Evolutionary conservation across 2,329 filamentous ascomycete genomes (phyloP).

Genomic region (Venturia effusa): DNA sequence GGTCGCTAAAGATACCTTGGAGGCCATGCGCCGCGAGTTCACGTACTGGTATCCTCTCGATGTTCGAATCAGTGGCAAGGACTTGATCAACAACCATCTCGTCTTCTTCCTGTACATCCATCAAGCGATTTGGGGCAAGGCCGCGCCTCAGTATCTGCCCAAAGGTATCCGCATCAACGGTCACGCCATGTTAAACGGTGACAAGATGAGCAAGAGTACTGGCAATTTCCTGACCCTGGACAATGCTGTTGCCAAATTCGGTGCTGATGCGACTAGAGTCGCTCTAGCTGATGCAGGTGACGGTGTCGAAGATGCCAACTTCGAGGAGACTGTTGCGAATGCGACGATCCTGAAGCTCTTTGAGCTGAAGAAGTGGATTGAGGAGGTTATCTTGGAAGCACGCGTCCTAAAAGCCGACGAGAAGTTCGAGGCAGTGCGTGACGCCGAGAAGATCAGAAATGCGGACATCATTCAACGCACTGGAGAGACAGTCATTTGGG

Average conservation of each 20-base stretch:
- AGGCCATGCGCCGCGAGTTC: conserved; percentile 80
- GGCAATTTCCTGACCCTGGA: conserved; percentile 93
- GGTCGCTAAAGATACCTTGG: conserved; percentile 63
- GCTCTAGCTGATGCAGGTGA: conserved; percentile 92
- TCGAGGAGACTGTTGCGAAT: conserved; percentile 91
- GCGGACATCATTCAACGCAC: conserved; percentile 56
- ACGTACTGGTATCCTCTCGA: conserved; percentile 97
- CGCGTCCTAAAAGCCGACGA: conserved; percentile 32
- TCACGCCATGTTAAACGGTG: conserved; percentile 85
- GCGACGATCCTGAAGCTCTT: conserved; percentile 79
- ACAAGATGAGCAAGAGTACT: conserved; percentile 98
- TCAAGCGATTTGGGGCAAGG: conserved; percentile 72
- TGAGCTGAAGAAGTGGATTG: conserved; percentile 80
- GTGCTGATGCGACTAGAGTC: conserved; percentile 83
- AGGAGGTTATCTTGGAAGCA: conserved; percentile 64
- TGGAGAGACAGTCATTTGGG: conserved; percentile 69
- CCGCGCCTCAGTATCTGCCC: conserved; percentile 63
- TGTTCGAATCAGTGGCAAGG: conserved; percentile 79
- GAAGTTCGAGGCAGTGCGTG: conserved; percentile 30
- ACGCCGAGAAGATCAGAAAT: conserved; percentile 35
- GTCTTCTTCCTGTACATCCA: conserved; percentile 96
- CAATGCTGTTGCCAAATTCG: conserved; percentile 82
- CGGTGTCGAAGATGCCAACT: conserved; percentile 90
- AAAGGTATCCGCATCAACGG: conserved; percentile 78
- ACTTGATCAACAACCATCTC: conserved; percentile 85